Conservation (phyloP, 2,329 filamentous ascomycete genomes). For the Pseudodiploospora longispora region DNA sequence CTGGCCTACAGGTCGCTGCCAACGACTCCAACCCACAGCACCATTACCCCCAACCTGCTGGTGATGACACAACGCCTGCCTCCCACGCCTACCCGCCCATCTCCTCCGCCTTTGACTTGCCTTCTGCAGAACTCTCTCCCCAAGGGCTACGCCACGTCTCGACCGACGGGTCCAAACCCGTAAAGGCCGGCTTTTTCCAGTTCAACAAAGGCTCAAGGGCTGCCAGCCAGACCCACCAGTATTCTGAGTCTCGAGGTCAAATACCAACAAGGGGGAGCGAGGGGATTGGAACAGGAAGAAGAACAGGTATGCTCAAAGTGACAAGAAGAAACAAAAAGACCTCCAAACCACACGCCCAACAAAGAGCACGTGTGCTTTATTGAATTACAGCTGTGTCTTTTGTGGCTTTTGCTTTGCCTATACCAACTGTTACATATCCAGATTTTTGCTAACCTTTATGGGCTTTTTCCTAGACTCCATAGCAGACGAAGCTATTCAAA, state of each 20-base stretch:
- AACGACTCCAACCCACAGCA: slow-evolving; percentile 13
- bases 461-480: slow-evolving; percentile 15
- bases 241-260: slow-evolving; percentile 29
- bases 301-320: slow-evolving; percentile 23
- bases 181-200: slow-evolving; percentile 43
- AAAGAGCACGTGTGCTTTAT: background rate
- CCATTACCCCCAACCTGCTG: slow-evolving; percentile 17
- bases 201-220: slow-evolving; percentile 40
- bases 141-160: slow-evolving; percentile 16
- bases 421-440: background rate
- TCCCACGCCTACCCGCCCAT: slow-evolving; percentile 16
- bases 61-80: slow-evolving; percentile 11
- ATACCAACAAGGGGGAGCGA: slow-evolving; percentile 29
- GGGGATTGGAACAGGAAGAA: slow-evolving; percentile 20
- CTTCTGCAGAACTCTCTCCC: slow-evolving; percentile 13
- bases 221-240: slow-evolving; percentile 27
- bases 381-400: background rate
- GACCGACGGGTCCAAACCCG: slow-evolving; percentile 33
- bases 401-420: background rate
- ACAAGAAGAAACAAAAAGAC: background rate
- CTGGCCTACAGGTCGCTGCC: slow-evolving; percentile 8
- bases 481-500: slow-evolving; percentile 27
- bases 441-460: slow-evolving; percentile 1
- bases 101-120: slow-evolving; percentile 18
- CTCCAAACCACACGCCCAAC: background rate